Evolutionary conservation across 345 rosid species (phyloP), one percentile per base, ranked within the genome.

Genomic region (Balakata baccata): DNA sequence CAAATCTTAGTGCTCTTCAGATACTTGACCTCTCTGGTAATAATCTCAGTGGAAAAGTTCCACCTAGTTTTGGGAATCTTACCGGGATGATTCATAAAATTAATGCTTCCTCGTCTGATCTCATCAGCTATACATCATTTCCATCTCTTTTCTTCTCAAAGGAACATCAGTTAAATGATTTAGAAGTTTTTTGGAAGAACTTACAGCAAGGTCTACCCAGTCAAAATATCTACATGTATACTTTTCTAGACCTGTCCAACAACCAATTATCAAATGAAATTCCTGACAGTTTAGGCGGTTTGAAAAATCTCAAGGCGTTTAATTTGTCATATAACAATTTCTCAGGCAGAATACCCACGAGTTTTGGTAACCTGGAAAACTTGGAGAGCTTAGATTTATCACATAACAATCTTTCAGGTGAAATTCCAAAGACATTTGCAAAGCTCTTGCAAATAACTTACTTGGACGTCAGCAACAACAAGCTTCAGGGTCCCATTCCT

Each of bases 351-450:
- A 84, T 81, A 57, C 84, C 83, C 7, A 14, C 11, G 16, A 70
- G 63, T 25, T 49, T 84, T 4, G 85, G 83, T 25, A 50, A 72
- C 20, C 25, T 81, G 18, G 59, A 74, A 72, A 69, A 47, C 47
- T 7, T 81, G 45, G 85, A 82, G 77, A 70, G 74, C 66, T 57
- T 86, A 67, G 84, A 86, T 57, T 77, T 85, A 68, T 85, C 88
- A 5, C 57, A 79, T 22, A 83, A 84, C 73, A 73, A 70, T 37
- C 75, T 84, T 11, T 38, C 52, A 0, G 82, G 85, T 1, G 66
- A 75, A 54, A 83, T 85, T 3, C 83, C 90, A 0, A 20, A 39
- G 34, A 63, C 85, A 12, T 70, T 87, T 29, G 70, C 66, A 8
- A 74, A 69, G 18, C 80, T 81, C 8, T 52, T 43, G 3, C 65